Base-by-base conservation (phyloP, 2,329 filamentous ascomycete genomes). In the Pyrenochaeta sp. region DNA sequence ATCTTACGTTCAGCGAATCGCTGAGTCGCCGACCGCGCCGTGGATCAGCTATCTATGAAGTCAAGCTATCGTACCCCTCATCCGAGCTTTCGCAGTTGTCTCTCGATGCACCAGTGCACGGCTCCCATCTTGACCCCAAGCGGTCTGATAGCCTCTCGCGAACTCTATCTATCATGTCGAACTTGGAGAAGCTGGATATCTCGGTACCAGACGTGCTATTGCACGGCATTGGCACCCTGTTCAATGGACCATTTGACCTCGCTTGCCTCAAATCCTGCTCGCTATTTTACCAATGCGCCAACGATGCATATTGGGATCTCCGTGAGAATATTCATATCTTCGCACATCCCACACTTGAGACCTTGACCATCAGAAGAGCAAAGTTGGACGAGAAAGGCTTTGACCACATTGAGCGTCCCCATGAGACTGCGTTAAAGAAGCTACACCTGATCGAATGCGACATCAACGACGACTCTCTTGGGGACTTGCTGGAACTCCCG, bases 251-350 rank as follows among this genome's bases (percentile, higher is more conserved):
- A 0, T 74, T 74, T 56, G 72, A 74, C 34, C 64, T 74, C 19
- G 65, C 72, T 15, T 74, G 70, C 40, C 65, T 74, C 25, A 74
- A 74, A 50, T 62, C 61, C 5, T 74, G 72, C 44, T 69, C 64
- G 27, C 42, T 74, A 42, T 74, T 73, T 51, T 74, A 74, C 52
- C 71, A 74, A 57, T 71, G 68, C 54, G 59, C 71, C 46, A 66
- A 73, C 32, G 68, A 73, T 40, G 66, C 62, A 3, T 74, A 74
- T 54, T 74, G 72, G 72, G 70, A 74, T 51, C 63, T 74, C 0
- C 67, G 71, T 52, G 72, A 74, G 51, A 74, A 74, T 56, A 74
- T 74, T 30, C 72, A 74, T 54, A 72, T 74, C n/a, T 74, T 74
- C 40, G 69, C 71, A 1, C 72, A 74, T 45, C 72, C 72, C 0